Evolutionary conservation across 108 stramenopile genomes (phyloP), one percentile per base, ranked within the genome.

Genomic region (Cyclotella baltica): DNA sequence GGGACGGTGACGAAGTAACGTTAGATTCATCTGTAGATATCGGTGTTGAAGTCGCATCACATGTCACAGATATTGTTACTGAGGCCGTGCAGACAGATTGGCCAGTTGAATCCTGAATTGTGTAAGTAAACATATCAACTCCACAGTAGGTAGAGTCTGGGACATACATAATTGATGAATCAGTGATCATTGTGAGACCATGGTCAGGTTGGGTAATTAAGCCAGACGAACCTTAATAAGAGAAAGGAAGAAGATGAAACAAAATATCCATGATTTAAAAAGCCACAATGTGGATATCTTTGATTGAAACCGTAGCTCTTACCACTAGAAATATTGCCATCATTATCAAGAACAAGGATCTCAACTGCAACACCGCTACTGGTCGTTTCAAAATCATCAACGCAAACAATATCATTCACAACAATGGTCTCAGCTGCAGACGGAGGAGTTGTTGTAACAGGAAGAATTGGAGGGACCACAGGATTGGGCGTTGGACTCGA

Each of bases 81-180:
- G 59, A 52, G 23, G 67, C 76, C 34, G 61, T 46, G 23, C 46
- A 47, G 6, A 31, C 8, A 64, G 40, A 10, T 43, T 51, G 27
- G 18, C 59, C 34, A 51, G 6, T 38, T 10, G 52, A 10, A 38
- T 77, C 33, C 20, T 38, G 50, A 36, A 77, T 40, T 20, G 68
- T 77, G 35, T 77, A 77, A 19, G 53, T 70, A 61, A 77, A 77
- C 11, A 25, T 51, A 62, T 77, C 76, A 20, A 40, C 47, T 36
- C 76, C 76, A 62, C 76, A 77, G 35, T 34, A 62, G 18, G 25
- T 27, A 29, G 25, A 38, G 47, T 68, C 33, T 0, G 76, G 76
- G 50, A 67, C 51, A 61, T 69, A 77, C 11, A 77, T 29, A 33
- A 77, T 58, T 20, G 58, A 43, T 23, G 59, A 29, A 35, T 59